phyloP scores from a whole-genome alignment of 768 basidiomycete genomes.

The Xerocomellus dryophilus region DNA sequence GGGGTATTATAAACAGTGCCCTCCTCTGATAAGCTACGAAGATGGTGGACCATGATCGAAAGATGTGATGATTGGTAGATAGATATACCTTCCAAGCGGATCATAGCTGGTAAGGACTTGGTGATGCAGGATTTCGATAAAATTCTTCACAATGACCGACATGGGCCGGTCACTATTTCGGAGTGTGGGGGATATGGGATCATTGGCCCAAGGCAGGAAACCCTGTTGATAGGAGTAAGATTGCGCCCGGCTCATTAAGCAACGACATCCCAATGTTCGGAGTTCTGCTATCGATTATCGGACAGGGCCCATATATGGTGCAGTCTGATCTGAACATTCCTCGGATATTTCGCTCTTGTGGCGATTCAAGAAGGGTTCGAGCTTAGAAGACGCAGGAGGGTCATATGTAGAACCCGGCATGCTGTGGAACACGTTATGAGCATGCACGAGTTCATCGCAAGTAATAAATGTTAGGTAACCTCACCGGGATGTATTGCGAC shows the following conservation, averaged over 20 bases:
- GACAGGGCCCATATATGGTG: background rate
- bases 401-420: background rate
- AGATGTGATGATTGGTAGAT: background rate
- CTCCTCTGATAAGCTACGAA: background rate
- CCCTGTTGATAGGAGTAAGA: background rate
- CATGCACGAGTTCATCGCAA: background rate
- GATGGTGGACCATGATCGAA: background rate
- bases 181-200: constrained; percentile 1
- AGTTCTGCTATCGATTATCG: background rate
- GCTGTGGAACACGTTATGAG: constrained; percentile 3
- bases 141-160: background rate
- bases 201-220: background rate
- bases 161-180: background rate
- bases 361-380: background rate
- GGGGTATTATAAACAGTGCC: background rate
- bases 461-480: background rate
- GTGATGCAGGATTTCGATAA: background rate
- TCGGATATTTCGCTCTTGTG: constrained; percentile 11
- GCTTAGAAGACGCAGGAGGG: background rate
- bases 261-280: background rate
- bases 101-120: background rate
- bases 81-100: background rate
- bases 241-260: constrained; percentile 4
- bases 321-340: background rate
- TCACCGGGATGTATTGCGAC: background rate